These are phyloP conservation scores for Tulasnella sp. DNA, from an alignment of 768 basidiomycete genomes.

Conservation along the genomic window DNA sequence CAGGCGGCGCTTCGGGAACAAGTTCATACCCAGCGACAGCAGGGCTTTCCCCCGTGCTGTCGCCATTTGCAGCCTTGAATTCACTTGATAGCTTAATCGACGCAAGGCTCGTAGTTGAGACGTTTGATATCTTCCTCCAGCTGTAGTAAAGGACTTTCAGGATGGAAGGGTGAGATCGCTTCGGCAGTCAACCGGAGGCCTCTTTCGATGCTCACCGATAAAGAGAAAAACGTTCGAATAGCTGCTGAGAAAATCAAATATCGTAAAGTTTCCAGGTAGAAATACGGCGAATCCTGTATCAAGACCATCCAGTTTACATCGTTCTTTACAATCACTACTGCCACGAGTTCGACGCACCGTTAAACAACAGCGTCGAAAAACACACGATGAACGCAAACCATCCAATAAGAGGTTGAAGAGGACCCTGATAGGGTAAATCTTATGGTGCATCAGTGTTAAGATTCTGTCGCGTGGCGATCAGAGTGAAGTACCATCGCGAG, in stretches of 20 bases:
- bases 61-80: neutral
- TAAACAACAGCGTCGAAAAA: slow-evolving; percentile 20
- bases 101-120: neutral
- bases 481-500: slow-evolving; percentile 23
- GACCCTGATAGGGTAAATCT: slow-evolving; percentile 35
- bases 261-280: slow-evolving; percentile 29
- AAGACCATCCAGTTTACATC: neutral
- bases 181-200: neutral
- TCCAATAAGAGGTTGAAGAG: slow-evolving; percentile 26
- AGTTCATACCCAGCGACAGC: neutral
- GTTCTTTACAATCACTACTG: no score
- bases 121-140: slow-evolving; percentile 6
- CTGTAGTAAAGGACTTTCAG: neutral
- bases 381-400: slow-evolving; percentile 34
- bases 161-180: neutral
- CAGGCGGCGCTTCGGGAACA: neutral
- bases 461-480: neutral
- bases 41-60: neutral
- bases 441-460: neutral
- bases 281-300: slow-evolving; percentile 31
- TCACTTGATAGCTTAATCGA: neutral
- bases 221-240: slow-evolving; percentile 35
- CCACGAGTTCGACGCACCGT: slow-evolving; percentile 24
- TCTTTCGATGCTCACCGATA: slow-evolving; percentile 6
- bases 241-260: slow-evolving; percentile 22